Evolutionary conservation across 2,329 filamentous ascomycete species (phyloP).

Genomic region (Aspergillus ustus): DNA sequence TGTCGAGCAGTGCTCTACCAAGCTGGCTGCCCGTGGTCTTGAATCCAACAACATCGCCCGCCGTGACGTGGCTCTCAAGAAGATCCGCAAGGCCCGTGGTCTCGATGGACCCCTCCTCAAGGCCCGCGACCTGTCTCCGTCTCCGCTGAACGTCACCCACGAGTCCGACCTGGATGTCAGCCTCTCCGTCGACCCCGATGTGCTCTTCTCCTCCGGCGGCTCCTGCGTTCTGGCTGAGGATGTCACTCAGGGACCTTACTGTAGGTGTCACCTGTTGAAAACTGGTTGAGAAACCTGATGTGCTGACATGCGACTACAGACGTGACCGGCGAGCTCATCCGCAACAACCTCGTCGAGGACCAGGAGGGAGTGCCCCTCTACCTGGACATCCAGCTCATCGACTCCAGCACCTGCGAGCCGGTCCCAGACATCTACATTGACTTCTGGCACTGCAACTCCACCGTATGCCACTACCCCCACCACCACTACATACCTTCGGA

Average conservation of each 20-base stretch:
- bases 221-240: conserved; percentile 59
- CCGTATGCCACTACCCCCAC: conserved; percentile 39
- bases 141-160: conserved; percentile 44
- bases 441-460: conserved; percentile 52
- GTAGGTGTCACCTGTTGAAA: conserved; percentile 19
- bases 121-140: conserved; percentile 38
- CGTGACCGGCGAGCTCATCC: conserved; percentile 45
- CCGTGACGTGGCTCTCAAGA: conserved; percentile 47
- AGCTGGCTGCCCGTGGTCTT: conserved; percentile 55
- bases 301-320: conserved; percentile 25
- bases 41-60: conserved; percentile 51
- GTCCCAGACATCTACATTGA: conserved; percentile 42
- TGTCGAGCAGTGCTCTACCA: conserved; percentile 53
- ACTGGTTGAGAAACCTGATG: not conserved
- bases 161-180: conserved; percentile 40
- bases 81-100: conserved; percentile 49
- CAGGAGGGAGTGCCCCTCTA: conserved; percentile 45
- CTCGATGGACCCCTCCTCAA: conserved; percentile 32
- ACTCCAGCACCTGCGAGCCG: conserved; percentile 48
- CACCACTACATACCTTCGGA: conserved; percentile 48
- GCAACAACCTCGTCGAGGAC: conserved; percentile 43
- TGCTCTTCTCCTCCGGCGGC: conserved; percentile 38
- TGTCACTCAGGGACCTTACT: conserved; percentile 61
- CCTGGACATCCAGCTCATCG: conserved; percentile 49
- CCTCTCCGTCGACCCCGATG: conserved; percentile 26